A percentile compares a stretch with the other conserved stretches of the same genome.
Conservation (phyloP, 1,139 yeast genomes). For the Magnusiomyces paraingens region DNA sequence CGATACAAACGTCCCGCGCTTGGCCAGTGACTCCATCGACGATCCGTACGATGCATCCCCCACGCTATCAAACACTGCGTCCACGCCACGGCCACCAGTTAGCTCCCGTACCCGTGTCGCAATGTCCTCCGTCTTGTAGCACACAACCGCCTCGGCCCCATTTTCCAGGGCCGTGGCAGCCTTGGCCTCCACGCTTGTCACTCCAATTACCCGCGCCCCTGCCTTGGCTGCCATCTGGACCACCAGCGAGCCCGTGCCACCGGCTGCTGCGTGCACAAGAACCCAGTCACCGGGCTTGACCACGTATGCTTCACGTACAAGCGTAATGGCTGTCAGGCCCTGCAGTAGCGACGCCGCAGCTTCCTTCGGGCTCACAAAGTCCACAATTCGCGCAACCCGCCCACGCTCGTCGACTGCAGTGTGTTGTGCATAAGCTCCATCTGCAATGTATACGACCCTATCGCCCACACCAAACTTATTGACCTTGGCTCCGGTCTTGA, state of each 20-base stretch:
- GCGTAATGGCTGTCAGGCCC: conserved; percentile 72
- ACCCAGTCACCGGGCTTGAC: conserved; percentile 64
- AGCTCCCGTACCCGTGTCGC: conserved; percentile 53
- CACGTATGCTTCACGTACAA: conserved; percentile 56
- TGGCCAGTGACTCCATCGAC: conserved; percentile 56
- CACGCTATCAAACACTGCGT: conserved; percentile 69
- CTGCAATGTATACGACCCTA: background rate
- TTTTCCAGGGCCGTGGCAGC: conserved; percentile 45
- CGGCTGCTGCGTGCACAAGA: conserved; percentile 88
- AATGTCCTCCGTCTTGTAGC: conserved; percentile 52
- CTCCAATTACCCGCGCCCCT: conserved; percentile 79
- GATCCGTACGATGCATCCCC: conserved; percentile 75
- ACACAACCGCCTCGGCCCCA: conserved; percentile 73
- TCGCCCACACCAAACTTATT: background rate
- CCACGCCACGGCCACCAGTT: conserved; percentile 67
- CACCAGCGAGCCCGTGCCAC: conserved; percentile 76
- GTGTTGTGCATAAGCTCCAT: background rate
- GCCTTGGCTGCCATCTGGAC: conserved; percentile 52
- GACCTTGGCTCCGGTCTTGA: background rate
- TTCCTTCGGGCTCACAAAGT: conserved; percentile 40
- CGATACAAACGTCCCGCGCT: conserved; percentile 68
- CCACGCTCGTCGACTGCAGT: conserved; percentile 12
- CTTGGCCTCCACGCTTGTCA: conserved; percentile 65
- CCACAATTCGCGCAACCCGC: conserved; percentile 45
- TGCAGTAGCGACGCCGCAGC: conserved; percentile 62